These are phyloP conservation scores for Starmerella sp. DNA, from an alignment of 805 yeast genomes.

Conservation along the genomic window DNA sequence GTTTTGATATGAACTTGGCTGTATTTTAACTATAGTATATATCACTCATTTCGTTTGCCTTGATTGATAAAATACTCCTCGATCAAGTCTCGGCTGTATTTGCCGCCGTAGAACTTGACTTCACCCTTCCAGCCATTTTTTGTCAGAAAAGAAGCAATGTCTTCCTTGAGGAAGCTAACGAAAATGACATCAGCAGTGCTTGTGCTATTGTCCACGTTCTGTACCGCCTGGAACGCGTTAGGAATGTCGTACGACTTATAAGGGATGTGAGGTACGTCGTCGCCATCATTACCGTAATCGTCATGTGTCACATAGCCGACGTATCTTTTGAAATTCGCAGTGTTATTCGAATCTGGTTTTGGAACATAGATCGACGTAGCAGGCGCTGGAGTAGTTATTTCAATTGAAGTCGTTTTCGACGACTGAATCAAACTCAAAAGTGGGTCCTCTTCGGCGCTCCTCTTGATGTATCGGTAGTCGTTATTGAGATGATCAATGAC, in stretches of 20 bases:
- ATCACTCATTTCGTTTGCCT: not conserved
- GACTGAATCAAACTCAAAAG: not conserved
- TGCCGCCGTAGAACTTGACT: constrained; percentile 6
- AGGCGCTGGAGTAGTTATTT: not conserved
- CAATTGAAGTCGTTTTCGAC: not conserved
- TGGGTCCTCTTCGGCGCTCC: not conserved
- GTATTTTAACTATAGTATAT: too few species aligned
- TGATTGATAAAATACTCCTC: constrained; percentile 6
- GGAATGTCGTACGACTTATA: constrained; percentile 53
- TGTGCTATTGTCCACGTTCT: constrained; percentile 25
- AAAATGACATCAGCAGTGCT: constrained; percentile 41
- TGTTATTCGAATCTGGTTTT: not conserved
- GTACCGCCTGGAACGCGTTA: constrained; percentile 53
- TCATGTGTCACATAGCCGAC: constrained; percentile 69
- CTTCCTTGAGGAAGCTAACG: constrained; percentile 55
- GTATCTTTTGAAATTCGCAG: not conserved
- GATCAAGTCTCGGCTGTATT: constrained; percentile 11
- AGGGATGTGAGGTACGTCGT: constrained; percentile 56
- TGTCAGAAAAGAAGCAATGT: constrained; percentile 36
- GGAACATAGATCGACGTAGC: not conserved
- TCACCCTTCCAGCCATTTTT: constrained; percentile 8
- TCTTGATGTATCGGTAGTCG: constrained; percentile 10
- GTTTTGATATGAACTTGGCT: too few species aligned
- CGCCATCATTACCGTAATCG: constrained; percentile 77
- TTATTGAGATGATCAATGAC: constrained; percentile 48